These are phyloP conservation scores for Diplotaxis tenuifolia DNA, from an alignment of 345 rosid species.

Conservation along the genomic window DNA sequence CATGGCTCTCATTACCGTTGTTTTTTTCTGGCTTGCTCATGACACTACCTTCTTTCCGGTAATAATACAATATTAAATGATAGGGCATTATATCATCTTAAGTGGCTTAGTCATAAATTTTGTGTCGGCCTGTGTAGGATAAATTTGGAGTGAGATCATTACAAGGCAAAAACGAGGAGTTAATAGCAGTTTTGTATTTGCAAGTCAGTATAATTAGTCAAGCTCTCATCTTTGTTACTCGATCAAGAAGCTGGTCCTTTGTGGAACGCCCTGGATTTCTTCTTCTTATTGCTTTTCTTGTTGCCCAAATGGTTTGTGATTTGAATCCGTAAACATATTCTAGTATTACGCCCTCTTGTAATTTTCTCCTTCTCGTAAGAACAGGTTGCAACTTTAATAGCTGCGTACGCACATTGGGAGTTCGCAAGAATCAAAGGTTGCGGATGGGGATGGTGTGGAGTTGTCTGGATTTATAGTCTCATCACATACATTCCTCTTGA, in stretches of 20 bases:
- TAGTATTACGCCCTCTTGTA: not conserved
- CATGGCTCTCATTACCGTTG: constrained; percentile 65
- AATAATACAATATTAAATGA: not conserved
- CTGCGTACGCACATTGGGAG: constrained; percentile 64
- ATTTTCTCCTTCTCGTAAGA: not conserved
- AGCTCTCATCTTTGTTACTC: constrained; percentile 89
- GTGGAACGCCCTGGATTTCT: constrained; percentile 72
- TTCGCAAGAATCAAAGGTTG: constrained; percentile 67
- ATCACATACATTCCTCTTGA: constrained; percentile 78
- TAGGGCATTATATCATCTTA: too few species aligned
- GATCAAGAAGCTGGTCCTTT: constrained; percentile 85
- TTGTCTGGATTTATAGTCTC: constrained; percentile 74
- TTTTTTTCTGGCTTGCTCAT: constrained; percentile 64
- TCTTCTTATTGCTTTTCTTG: constrained; percentile 60
- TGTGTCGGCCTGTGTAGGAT: constrained; percentile 40
- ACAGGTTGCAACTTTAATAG: constrained; percentile 72
- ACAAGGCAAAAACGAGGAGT: constrained; percentile 44
- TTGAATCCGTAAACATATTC: not conserved
- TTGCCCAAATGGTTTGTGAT: constrained; percentile 66
- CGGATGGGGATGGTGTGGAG: constrained; percentile 97
- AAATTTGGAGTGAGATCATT: constrained; percentile 69
- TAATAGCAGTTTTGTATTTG: constrained; percentile 75
- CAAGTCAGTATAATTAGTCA: constrained; percentile 94
- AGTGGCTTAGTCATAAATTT: too few species aligned
- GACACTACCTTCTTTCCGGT: constrained; percentile 72